Evolutionary conservation across 768 basidiomycete species (phyloP), one percentile per base, ranked within the genome.

Genomic region (Phylloporus sp.): DNA sequence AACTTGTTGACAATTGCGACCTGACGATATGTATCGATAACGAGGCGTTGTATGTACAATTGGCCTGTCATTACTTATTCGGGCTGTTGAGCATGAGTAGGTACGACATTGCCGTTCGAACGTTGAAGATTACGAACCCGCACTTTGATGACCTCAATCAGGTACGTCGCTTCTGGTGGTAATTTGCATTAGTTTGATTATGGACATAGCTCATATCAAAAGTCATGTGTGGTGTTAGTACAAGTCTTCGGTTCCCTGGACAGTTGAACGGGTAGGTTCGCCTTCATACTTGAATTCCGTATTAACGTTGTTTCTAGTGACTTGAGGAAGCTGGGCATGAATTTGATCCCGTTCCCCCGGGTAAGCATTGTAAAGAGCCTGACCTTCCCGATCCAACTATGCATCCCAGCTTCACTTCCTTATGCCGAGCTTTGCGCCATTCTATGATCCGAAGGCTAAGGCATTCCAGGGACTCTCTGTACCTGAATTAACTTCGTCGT

Each of bases 321-420:
- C 60, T 71, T 94, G 28, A 81, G 91, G 45, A 94, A 94, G 65
- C 78, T 98, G 36, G 89, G 81, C 38, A 84, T 95, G 80, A 98
- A 98, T 68, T 77, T 97, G 42, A 76, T 98, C 51, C 95, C 95
- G 0, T 99, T 98, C 78, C 95, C 95, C 55, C 91, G 93, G 49
- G 86, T 87, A 66, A 42, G 80, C n/a, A n/a, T 68, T 17, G 6
- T 14, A 11, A 10, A 14, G 22, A 42, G 33, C 13, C 17, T 15
- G 5, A 6, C 21, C 8, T 26, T 34, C 24, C 9, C 8, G 15
- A 26, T 53, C 34, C 48, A 33, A 46, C 14, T 22, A 14, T 38
- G 10, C 29, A 22, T 40, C 60, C 59, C 65, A 95, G 84, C 78
- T 98, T 42, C 95, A 99, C 65, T 99, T 97, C 80, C 79, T 99